A percentile compares a stretch with the other conserved stretches of the same genome.
These are phyloP conservation scores for Pulveroboletus sp. DNA, from an alignment of 768 basidiomycete species.

Conservation along the genomic window DNA sequence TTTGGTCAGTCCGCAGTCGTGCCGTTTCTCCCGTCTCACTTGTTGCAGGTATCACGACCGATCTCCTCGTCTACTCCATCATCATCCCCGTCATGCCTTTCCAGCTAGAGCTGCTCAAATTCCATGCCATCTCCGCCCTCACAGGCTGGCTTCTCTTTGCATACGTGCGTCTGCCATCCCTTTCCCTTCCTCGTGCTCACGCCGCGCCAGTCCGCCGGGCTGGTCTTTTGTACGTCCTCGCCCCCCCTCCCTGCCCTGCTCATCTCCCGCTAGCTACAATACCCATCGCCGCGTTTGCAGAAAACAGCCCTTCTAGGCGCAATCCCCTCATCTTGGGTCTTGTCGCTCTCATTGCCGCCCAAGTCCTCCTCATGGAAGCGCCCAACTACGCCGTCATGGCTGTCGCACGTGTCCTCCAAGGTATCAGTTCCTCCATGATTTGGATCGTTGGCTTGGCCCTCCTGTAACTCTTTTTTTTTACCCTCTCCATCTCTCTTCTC, in stretches of 20 bases:
- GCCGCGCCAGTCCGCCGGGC: slow-evolving; percentile 47
- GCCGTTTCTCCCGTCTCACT: not conserved
- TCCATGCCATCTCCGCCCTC: slow-evolving; percentile 44
- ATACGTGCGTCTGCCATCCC: slow-evolving; percentile 40
- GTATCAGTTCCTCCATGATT: slow-evolving; percentile 56
- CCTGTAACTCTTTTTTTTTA: slow-evolving; percentile 35
- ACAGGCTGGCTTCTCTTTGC: slow-evolving; percentile 62
- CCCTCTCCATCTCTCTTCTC: not conserved
- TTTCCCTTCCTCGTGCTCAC: slow-evolving; percentile 5
- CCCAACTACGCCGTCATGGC: slow-evolving; percentile 55
- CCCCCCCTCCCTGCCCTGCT: not conserved
- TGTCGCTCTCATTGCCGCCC: slow-evolving; percentile 48
- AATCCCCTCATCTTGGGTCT: slow-evolving; percentile 51
- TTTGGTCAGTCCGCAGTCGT: slow-evolving; percentile 32
- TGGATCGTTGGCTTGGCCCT: slow-evolving; percentile 64
- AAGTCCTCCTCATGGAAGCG: slow-evolving; percentile 63
- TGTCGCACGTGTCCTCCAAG: slow-evolving; percentile 57
- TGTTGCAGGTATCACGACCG: slow-evolving; percentile 39
- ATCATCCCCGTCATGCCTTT: slow-evolving; percentile 66
- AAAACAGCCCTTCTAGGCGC: slow-evolving; percentile 45
- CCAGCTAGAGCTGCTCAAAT: slow-evolving; percentile 50
- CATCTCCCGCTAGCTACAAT: slow-evolving; percentile 43
- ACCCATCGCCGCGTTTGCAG: slow-evolving; percentile 55
- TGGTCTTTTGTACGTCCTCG: slow-evolving; percentile 46
- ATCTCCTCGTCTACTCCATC: slow-evolving; percentile 58